Base-by-base conservation (phyloP, 495 filamentous ascomycete species). In the Lophium mytilinum region DNA sequence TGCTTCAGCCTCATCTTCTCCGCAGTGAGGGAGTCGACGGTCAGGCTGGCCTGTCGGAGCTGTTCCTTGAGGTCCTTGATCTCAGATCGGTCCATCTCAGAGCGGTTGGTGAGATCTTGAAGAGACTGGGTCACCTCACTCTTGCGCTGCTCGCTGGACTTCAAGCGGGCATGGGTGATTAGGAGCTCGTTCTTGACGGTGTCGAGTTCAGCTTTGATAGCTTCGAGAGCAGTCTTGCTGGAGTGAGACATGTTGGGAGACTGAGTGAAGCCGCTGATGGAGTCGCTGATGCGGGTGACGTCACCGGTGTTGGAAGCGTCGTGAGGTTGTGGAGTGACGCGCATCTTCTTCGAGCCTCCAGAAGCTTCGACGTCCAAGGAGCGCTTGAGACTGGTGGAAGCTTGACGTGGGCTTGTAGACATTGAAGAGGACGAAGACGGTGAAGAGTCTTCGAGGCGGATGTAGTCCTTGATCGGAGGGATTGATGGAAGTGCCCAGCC, bases 401-500 rank as follows among this genome's bases (percentile, higher is more conserved):
- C 8, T 34, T 52, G 15, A 17, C 37, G 49, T 37, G 49, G 19
- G 34, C 15, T 24, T 15, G 19, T 17, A 6, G 33, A 33, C 49
- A 52, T 40, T 37, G 49, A 37, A 17, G 49, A 17, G 18, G 15
- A 12, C 1, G 15, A 37, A 11, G 33, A 40, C 17, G 34, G 49
- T 6, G 49, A 37, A 19, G 11, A 17, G 34, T 52, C 49, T 18
- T 37, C 34, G 17, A 37, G 37, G n/a, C 42, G 53, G 12, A 64
- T 39, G n/a, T 56, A 48, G 48, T 64, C 61, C 35, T 60, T 64
- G 21, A 64, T 57, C 35, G 42, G 40, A 19, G 57, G 53, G 34
- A 64, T 57, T 4, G 56, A 45, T 12, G 57, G 61, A 12, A 64
- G 19, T 19, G 48, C 33, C 61, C 61, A 64, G 11, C 57, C 53